Evolutionary conservation across 768 basidiomycete genomes (phyloP).

Genomic region (Termitomyces sp.): DNA sequence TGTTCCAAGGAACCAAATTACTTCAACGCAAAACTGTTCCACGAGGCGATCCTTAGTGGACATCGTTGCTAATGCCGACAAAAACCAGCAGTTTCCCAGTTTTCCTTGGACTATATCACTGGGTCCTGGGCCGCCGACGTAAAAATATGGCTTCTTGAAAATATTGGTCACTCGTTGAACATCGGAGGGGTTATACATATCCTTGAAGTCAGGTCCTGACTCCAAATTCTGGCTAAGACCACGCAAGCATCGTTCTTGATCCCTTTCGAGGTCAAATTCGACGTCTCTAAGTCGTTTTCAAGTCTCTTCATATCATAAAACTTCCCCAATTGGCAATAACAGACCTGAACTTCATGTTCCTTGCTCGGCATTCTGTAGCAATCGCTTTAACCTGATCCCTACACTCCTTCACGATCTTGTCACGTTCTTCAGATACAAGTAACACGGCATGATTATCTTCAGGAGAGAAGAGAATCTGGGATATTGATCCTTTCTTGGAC

Average conservation of each 20-base stretch:
- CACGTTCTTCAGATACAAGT: constrained; percentile 36
- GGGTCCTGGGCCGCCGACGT: constrained; percentile 34
- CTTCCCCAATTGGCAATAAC: not conserved
- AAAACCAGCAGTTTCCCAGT: constrained; percentile 51
- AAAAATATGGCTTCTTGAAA: constrained; percentile 46
- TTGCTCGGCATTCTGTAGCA: constrained; percentile 35
- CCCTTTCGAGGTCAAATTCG: constrained; percentile 48
- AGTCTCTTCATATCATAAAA: no score
- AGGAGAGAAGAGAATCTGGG: not conserved
- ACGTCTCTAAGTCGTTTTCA: constrained; percentile 33
- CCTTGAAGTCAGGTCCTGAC: not conserved
- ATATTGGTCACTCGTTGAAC: constrained; percentile 45
- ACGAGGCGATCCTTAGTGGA: constrained; percentile 33
- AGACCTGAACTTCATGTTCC: constrained; percentile 48
- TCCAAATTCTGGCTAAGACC: constrained; percentile 19
- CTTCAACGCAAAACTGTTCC: constrained; percentile 47
- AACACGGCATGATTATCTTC: constrained; percentile 21
- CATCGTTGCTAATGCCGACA: constrained; percentile 46
- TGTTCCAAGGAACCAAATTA: constrained; percentile 15
- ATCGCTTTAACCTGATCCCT: constrained; percentile 39
- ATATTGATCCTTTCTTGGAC: not conserved
- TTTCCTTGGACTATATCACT: constrained; percentile 43
- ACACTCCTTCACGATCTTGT: constrained; percentile 41
- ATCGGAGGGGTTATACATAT: constrained; percentile 27
- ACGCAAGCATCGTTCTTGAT: constrained; percentile 32